Conservation (phyloP, 257 asterid genomes). For the Salvia miltiorrhiza region DNA sequence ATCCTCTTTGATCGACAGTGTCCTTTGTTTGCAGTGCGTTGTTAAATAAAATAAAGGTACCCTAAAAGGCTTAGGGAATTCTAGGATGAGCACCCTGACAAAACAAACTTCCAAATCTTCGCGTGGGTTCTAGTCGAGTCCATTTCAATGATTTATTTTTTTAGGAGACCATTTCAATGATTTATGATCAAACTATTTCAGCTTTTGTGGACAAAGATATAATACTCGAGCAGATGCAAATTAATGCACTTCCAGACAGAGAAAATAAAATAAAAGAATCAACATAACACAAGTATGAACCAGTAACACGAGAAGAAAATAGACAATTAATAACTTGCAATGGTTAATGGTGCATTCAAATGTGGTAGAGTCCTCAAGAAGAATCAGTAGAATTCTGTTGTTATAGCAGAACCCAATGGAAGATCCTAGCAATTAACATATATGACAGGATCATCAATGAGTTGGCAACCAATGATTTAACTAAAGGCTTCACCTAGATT, state of each 20-base stretch:
- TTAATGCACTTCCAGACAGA: neutral
- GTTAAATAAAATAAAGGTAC: neutral
- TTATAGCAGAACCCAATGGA: neutral
- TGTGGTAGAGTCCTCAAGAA: neutral
- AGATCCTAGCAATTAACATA: neutral
- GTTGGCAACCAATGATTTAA: neutral
- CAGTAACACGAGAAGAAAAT: neutral
- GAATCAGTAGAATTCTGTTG: neutral
- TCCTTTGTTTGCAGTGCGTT: neutral
- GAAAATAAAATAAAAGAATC: neutral
- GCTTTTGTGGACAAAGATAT: neutral
- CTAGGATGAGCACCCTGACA: neutral
- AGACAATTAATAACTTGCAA: neutral
- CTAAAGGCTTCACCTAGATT: neutral
- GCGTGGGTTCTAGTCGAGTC: neutral
- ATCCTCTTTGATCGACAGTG: neutral
- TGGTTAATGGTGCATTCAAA: neutral
- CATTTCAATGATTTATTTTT: neutral
- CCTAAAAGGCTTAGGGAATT: neutral
- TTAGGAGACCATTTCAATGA: too few relatives aligned
- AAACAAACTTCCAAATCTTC: neutral
- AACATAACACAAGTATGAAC: neutral
- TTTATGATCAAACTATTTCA: neutral
- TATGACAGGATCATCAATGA: neutral
- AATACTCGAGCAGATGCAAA: neutral